These are phyloP conservation scores for Tremella mesenterica DNA, from an alignment of 768 basidiomycete genomes.

Conservation along the genomic window DNA sequence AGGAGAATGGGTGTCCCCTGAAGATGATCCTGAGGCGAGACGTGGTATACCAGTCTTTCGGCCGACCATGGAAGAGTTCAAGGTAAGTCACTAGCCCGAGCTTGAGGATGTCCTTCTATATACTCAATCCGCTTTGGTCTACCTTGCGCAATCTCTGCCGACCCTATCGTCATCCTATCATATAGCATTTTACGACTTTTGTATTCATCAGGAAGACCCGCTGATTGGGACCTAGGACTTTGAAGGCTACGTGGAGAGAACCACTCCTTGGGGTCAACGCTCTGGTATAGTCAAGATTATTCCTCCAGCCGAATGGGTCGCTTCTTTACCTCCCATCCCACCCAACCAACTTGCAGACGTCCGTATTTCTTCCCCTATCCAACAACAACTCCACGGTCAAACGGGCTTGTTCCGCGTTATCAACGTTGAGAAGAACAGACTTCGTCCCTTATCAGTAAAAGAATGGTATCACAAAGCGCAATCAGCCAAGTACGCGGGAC, in stretches of 20 bases:
- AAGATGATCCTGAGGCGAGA: conserved; percentile 41
- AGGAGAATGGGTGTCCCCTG: conserved; percentile 30
- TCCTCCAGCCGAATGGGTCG: conserved; percentile 84
- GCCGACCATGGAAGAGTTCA: conserved; percentile 83
- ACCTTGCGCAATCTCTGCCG: no score
- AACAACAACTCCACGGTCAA: conserved; percentile 79
- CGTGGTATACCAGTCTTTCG: conserved; percentile 90
- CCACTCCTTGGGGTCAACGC: conserved; percentile 80
- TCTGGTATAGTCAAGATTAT: conserved; percentile 96
- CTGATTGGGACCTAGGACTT: conserved; percentile 58
- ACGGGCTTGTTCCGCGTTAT: conserved; percentile 80
- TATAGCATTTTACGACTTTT: not conserved
- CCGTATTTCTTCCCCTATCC: conserved; percentile 80
- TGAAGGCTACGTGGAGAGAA: conserved; percentile 73
- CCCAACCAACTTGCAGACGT: conserved; percentile 59
- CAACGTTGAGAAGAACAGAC: conserved; percentile 67
- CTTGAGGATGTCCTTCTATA: not conserved
- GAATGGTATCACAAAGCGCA: conserved; percentile 43
- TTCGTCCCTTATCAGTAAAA: conserved; percentile 34
- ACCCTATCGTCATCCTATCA: not conserved
- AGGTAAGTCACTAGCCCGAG: conserved; percentile 39
- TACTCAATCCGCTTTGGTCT: no score
- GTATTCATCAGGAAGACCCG: not conserved
- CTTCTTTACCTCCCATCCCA: conserved; percentile 61
- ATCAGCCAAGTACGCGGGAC: conserved; percentile 21